phyloP scores from a whole-genome alignment of 2,329 filamentous ascomycete genomes.

The Alternaria conjuncta region DNA sequence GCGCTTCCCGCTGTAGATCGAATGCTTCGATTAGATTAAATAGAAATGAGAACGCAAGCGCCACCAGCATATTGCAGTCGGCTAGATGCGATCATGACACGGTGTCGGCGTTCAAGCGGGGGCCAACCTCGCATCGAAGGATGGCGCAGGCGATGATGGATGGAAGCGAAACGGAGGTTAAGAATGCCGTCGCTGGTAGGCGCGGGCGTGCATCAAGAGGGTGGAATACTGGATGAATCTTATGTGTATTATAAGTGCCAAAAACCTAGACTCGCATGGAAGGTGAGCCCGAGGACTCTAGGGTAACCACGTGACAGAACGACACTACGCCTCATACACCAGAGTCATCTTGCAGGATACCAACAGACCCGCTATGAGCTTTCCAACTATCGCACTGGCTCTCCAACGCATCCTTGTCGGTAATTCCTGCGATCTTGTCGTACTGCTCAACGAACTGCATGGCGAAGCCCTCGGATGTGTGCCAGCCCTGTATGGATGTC shows the following conservation, averaged over 20 bases:
- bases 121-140: neutral
- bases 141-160: neutral
- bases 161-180: neutral
- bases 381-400: slow-evolving; percentile 23
- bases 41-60: rapidly evolving
- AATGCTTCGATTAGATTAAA: neutral
- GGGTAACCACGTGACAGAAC: neutral
- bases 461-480: slow-evolving; percentile 43
- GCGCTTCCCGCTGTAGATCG: neutral
- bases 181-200: neutral
- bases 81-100: neutral
- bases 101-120: neutral
- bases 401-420: slow-evolving; percentile 12
- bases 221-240: neutral
- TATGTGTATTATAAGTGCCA: neutral
- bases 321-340: slow-evolving; percentile 20
- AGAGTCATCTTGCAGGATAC: slow-evolving; percentile 37
- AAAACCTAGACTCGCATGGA: neutral
- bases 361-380: slow-evolving; percentile 2
- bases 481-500: slow-evolving; percentile 29
- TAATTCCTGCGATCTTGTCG: slow-evolving; percentile 32
- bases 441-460: slow-evolving; percentile 43
- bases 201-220: neutral
- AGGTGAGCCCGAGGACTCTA: neutral
- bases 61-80: neutral